These are phyloP conservation scores for Mucor racemosus DNA, from an alignment of 371 early-diverging fungal genomes.

Conservation along the genomic window DNA sequence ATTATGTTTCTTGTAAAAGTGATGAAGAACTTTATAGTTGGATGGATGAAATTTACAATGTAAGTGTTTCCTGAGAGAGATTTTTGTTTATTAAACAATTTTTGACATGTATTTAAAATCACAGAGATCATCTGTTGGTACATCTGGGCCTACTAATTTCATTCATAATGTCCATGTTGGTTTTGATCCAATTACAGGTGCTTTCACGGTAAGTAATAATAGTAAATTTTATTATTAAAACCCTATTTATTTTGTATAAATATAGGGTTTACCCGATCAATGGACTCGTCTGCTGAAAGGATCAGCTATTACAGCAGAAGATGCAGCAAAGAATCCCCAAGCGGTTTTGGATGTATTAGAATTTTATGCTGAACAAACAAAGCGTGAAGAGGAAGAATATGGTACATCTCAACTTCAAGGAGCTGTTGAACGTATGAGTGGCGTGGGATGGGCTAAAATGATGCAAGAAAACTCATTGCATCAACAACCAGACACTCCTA, in stretches of 20 bases:
- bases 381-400: slow-evolving; percentile 57
- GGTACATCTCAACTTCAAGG: slow-evolving; percentile 41
- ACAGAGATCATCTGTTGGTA: slow-evolving; percentile 83
- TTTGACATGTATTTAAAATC: background rate
- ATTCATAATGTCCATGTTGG: slow-evolving; percentile 95
- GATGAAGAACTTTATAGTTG: slow-evolving; percentile 96
- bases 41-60: slow-evolving; percentile 94
- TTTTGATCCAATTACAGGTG: slow-evolving; percentile 90
- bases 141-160: slow-evolving; percentile 92
- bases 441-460: slow-evolving; percentile 35
- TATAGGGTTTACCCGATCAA: slow-evolving; percentile 89
- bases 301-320: slow-evolving; percentile 93
- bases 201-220: slow-evolving; percentile 74
- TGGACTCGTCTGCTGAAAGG: slow-evolving; percentile 90
- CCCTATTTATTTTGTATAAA: background rate
- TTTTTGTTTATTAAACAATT: background rate
- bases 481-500: background rate
- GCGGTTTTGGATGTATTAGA: slow-evolving; percentile 97
- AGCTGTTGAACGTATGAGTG: slow-evolving; percentile 36
- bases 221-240: background rate
- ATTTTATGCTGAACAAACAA: slow-evolving; percentile 89
- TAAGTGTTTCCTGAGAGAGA: slow-evolving; percentile 22
- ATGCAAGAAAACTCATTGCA: slow-evolving; percentile 26
- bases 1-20: slow-evolving; percentile 84
- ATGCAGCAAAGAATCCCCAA: slow-evolving; percentile 95